Conservation (phyloP, 169 alveolate species). For the Eimeria mitis region DNA sequence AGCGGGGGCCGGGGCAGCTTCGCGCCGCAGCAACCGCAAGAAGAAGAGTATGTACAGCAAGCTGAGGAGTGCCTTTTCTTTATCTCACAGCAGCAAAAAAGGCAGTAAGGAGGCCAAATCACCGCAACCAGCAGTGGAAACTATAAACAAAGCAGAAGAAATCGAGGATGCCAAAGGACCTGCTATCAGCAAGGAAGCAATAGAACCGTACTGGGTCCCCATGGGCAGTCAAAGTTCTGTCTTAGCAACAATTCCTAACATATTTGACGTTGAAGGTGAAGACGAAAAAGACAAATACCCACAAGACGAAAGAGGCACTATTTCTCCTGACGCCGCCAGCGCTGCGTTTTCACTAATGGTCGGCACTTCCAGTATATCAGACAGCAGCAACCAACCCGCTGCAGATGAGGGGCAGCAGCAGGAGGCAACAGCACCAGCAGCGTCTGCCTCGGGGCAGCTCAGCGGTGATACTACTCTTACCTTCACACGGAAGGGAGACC, state of each 20-base stretch:
- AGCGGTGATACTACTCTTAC: background rate
- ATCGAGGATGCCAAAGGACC: background rate
- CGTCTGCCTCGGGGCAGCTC: background rate
- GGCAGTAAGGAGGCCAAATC: background rate
- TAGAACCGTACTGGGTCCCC: background rate
- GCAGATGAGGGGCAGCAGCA: background rate
- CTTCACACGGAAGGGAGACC: background rate
- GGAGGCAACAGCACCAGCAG: background rate
- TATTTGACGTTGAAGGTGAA: constrained; percentile 5
- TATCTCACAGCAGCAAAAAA: constrained; percentile 38
- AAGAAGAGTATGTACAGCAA: constrained; percentile 67
- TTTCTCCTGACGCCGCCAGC: background rate
- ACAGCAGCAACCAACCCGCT: constrained; percentile 30
- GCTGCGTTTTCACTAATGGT: background rate
- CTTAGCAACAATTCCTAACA: constrained; percentile 29
- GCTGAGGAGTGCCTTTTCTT: constrained; percentile 30
- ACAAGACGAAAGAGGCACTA: background rate
- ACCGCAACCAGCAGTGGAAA: background rate
- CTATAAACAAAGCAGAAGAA: background rate
- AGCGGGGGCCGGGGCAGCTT: background rate
- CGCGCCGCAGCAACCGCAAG: constrained; percentile 5
- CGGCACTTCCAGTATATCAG: background rate
- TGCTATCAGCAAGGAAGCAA: background rate
- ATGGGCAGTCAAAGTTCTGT: constrained; percentile 34
- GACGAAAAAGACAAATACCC: background rate